Percentiles rank a stretch among this genome's conserved stretches.
phyloP scores from a whole-genome alignment of 2,329 filamentous ascomycete species.

The Pseudogymnoascus sp. region DNA sequence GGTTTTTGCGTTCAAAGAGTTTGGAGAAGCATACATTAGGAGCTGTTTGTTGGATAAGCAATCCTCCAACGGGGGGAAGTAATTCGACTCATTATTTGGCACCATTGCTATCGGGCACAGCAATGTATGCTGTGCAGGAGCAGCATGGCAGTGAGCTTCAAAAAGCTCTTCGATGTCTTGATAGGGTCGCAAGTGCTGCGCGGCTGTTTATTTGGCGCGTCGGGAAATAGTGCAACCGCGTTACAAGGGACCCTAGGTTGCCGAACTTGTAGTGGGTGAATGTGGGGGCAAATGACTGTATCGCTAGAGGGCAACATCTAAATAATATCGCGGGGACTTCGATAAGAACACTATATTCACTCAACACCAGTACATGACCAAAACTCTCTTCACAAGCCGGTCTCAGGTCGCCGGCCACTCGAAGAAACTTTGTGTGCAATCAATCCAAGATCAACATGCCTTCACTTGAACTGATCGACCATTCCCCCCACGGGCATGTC shows the following conservation, averaged over 20 bases:
- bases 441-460: slow-evolving; percentile 31
- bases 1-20: slow-evolving; percentile 14
- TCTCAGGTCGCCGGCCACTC: not conserved
- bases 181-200: slow-evolving; percentile 6
- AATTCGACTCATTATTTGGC: slow-evolving; percentile 60
- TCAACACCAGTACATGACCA: slow-evolving; percentile 2
- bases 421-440: not conserved
- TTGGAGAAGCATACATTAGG: slow-evolving; percentile 58
- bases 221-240: slow-evolving; percentile 10
- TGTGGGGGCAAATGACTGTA: slow-evolving; percentile 4
- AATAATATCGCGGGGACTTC: slow-evolving; percentile 1
- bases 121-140: slow-evolving; percentile 22
- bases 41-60: slow-evolving; percentile 75
- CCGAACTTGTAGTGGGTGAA: slow-evolving; percentile 1
- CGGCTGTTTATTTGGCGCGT: slow-evolving; percentile 12
- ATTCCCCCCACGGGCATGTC: slow-evolving; percentile 79
- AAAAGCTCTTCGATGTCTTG: slow-evolving; percentile 14
- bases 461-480: slow-evolving; percentile 54
- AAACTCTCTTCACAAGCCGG: not conserved
- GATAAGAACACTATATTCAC: not conserved
- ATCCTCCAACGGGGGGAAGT: slow-evolving; percentile 78
- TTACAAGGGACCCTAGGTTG: not conserved
- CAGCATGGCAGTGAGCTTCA: slow-evolving; percentile 25
- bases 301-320: not conserved
- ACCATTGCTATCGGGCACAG: slow-evolving; percentile 59